Evolutionary conservation across 148 eudicot genomes (phyloP).

Genomic region (Vaccinium myrtillus): DNA sequence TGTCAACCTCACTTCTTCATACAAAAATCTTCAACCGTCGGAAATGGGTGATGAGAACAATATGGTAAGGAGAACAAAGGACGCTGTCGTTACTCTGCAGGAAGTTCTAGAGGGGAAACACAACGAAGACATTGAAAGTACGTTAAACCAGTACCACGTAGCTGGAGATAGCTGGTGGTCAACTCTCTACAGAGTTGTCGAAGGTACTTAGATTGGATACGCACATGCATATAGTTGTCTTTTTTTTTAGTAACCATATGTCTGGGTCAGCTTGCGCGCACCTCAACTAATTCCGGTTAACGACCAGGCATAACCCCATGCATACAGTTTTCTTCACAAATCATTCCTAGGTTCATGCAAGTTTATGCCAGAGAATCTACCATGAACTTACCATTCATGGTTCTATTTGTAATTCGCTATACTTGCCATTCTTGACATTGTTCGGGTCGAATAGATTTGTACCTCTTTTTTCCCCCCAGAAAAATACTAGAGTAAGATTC

Average conservation of each 20-base stretch:
- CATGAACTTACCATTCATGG: background rate
- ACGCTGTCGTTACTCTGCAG: constrained; percentile 68
- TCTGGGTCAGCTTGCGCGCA: too few species aligned
- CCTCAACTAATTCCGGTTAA: too few species aligned
- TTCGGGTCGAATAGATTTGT: too few species aligned
- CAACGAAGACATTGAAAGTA: constrained; percentile 55
- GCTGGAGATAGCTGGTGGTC: constrained; percentile 86
- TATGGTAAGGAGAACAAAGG: constrained; percentile 68
- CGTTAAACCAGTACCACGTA: constrained; percentile 52
- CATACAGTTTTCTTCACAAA: background rate
- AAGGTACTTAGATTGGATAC: constrained; percentile 43
- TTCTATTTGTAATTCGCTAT: too few species aligned
- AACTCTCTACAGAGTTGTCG: constrained; percentile 68
- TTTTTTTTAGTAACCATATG: background rate
- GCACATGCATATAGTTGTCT: background rate
- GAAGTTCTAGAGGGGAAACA: constrained; percentile 77
- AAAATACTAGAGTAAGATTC: too few species aligned
- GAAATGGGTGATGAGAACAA: constrained; percentile 49
- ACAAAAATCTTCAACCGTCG: constrained; percentile 52
- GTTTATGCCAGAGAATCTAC: background rate
- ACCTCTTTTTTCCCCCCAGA: too few species aligned
- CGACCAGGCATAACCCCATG: too few species aligned
- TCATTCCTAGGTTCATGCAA: background rate
- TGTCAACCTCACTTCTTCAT: constrained; percentile 50
- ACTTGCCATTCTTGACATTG: too few species aligned